Evolutionary conservation across 495 filamentous ascomycete species (phyloP).

Genomic region (Hypoxylon trugodes): DNA sequence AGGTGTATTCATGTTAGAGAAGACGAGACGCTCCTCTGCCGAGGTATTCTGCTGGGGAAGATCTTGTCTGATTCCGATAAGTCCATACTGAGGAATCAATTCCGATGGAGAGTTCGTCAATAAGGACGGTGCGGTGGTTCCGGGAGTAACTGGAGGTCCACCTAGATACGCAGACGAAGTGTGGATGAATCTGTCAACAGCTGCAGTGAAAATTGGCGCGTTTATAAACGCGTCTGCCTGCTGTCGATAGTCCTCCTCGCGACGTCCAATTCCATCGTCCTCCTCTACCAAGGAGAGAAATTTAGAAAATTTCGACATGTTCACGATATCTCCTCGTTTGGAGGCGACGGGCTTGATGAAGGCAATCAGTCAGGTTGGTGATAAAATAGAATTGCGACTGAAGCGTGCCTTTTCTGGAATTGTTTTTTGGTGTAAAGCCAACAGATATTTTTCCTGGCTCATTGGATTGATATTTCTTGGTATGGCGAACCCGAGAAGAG

Average conservation of each 20-base stretch:
- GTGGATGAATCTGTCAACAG: conserved; percentile 32
- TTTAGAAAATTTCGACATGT: neutral
- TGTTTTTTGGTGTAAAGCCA: too few relatives aligned
- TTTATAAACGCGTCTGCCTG: conserved; percentile 19
- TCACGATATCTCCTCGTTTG: too few relatives aligned
- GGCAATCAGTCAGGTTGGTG: too few relatives aligned
- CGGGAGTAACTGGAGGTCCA: too few relatives aligned
- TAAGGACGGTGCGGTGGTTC: conserved; percentile 14
- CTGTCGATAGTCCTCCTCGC: neutral
- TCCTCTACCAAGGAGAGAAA: neutral
- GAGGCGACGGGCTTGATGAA: too few relatives aligned
- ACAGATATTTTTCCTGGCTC: too few relatives aligned
- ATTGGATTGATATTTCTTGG: too few relatives aligned
- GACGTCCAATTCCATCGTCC: neutral
- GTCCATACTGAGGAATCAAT: conserved; percentile 25
- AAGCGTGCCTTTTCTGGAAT: too few relatives aligned
- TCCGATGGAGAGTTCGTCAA: neutral
- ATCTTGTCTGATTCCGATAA: conserved; percentile 20
- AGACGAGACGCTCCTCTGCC: conserved; percentile 51
- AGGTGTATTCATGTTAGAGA: conserved; percentile 64
- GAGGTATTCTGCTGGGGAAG: neutral
- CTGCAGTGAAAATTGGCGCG: conserved; percentile 37
- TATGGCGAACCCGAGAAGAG: too few relatives aligned
- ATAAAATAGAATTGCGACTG: too few relatives aligned
- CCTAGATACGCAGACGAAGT: conserved; percentile 16